phyloP scores from a whole-genome alignment of 139 green algal genomes.

The Dunaliella primolecta region DNA sequence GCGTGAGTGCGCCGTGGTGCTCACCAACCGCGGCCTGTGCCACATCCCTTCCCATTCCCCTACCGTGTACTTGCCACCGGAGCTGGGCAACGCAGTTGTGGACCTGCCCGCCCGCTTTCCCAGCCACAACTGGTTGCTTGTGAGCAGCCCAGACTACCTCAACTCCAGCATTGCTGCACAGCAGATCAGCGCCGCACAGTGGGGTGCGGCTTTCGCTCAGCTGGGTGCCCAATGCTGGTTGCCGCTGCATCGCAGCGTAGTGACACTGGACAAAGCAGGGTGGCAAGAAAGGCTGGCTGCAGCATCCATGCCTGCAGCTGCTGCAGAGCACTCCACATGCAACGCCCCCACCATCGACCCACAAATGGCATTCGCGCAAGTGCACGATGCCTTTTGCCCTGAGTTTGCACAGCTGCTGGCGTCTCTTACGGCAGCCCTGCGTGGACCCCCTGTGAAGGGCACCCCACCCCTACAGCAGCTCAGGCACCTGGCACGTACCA shows the following conservation, averaged over 20 bases:
- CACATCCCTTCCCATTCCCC: background rate
- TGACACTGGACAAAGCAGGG: background rate
- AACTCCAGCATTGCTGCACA: background rate
- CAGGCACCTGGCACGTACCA: background rate
- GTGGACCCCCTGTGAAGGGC: background rate
- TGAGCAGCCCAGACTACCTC: background rate
- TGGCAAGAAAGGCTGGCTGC: background rate
- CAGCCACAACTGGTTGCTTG: background rate
- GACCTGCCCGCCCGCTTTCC: background rate
- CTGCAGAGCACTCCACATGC: background rate
- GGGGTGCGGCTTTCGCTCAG: background rate
- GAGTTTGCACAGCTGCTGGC: background rate
- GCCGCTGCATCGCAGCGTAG: background rate
- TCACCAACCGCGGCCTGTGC: background rate
- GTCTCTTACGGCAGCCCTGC: background rate
- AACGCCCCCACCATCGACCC: background rate
- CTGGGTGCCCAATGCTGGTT: background rate
- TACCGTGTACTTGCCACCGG: background rate
- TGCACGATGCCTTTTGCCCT: background rate
- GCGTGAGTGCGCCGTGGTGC: background rate
- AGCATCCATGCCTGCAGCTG: background rate
- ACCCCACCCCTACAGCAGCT: background rate
- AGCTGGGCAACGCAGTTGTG: background rate
- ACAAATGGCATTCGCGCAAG: background rate
- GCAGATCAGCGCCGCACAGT: background rate